Evolutionary conservation across 306 rosid genomes (phyloP), one percentile per base, ranked within the genome.

Genomic region (Datisca glomerata): DNA sequence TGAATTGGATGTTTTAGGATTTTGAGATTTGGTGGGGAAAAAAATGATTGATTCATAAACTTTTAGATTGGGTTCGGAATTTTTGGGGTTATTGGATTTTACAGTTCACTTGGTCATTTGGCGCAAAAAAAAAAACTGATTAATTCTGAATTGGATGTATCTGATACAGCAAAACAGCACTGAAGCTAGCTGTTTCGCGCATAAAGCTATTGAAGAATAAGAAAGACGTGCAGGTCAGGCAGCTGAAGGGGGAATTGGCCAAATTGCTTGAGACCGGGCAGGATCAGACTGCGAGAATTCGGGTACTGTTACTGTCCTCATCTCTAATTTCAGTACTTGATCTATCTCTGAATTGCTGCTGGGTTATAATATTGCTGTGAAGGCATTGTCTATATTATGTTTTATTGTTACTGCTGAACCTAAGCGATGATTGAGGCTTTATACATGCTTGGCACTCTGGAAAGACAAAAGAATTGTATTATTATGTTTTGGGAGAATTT

Each of bases 161-260:
- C 19, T 34, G 43, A n/a, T 73, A 64, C 79, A 89, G 98, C 75
- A 89, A 89, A 73, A 84, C 91, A 35, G 50, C 84, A 12, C 55
- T 89, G 79, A 89, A 75, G 75, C 85, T 84, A 15, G 75, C 98
- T 45, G 84, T 64, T 37, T 73, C 95, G 2, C 71, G 93, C 10
- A 80, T 80, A 34, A 89, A 84, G 75, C 81, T 89, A 33, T 59
- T 84, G 79, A 80, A 68, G 73, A 89, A 84, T 45, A 89, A 72
- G 74, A 77, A 79, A 67, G 91, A 84, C 20, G 75, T 68, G 0
- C 93, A 84, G 21, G 53, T 84, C 24, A 77, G 36, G 79, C 86
- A 77, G 65, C 64, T 74, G 29, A 77, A 57, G 75, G 68, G 74
- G 62, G 98, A 84, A 44, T 55, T 89, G 68, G 95, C 95, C 9